These are phyloP conservation scores for Colletotrichum sp. DNA, from an alignment of 2,329 filamentous ascomycete species.

Conservation along the genomic window DNA sequence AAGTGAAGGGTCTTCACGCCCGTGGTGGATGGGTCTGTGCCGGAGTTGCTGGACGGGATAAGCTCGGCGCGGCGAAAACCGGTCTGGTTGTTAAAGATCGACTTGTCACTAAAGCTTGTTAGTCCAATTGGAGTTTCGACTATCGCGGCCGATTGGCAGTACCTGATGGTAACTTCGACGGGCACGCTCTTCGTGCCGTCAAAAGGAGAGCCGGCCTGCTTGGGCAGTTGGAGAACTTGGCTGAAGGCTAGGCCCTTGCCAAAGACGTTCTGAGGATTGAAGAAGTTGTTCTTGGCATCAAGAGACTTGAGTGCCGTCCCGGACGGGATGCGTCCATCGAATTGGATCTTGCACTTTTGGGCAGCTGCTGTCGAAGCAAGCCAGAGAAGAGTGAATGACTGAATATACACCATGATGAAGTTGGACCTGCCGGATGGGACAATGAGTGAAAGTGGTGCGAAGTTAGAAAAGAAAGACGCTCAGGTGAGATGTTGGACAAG, in stretches of 20 bases:
- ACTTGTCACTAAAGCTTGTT: slow-evolving; percentile 46
- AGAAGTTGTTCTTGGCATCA: slow-evolving; percentile 48
- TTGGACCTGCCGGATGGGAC: slow-evolving; percentile 6
- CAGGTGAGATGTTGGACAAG: background rate
- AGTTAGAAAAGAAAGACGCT: background rate
- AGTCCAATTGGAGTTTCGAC: background rate
- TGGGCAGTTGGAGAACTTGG: slow-evolving; percentile 53
- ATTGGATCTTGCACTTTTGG: slow-evolving; percentile 39
- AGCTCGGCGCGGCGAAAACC: slow-evolving; percentile 67
- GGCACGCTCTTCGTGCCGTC: slow-evolving; percentile 45
- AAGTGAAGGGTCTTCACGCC: slow-evolving; percentile 69
- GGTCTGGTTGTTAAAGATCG: slow-evolving; percentile 64
- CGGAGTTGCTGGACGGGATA: slow-evolving; percentile 52
- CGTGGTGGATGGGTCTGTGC: slow-evolving; percentile 53
- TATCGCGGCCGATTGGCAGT: background rate
- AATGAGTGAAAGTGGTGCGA: background rate
- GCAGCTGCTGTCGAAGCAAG: background rate
- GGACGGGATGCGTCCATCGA: slow-evolving; percentile 50
- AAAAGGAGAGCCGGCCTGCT: slow-evolving; percentile 38
- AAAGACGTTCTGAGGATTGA: slow-evolving; percentile 56
- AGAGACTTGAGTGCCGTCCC: slow-evolving; percentile 43
- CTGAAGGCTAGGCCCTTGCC: slow-evolving; percentile 57
- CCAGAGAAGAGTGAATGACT: slow-evolving; percentile 5
- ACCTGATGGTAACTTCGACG: slow-evolving; percentile 57
- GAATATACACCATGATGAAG: slow-evolving; percentile 2